These are phyloP conservation scores for Arthrobotrys sphaeroides DNA, from an alignment of 2,329 filamentous ascomycete species.

Conservation along the genomic window DNA sequence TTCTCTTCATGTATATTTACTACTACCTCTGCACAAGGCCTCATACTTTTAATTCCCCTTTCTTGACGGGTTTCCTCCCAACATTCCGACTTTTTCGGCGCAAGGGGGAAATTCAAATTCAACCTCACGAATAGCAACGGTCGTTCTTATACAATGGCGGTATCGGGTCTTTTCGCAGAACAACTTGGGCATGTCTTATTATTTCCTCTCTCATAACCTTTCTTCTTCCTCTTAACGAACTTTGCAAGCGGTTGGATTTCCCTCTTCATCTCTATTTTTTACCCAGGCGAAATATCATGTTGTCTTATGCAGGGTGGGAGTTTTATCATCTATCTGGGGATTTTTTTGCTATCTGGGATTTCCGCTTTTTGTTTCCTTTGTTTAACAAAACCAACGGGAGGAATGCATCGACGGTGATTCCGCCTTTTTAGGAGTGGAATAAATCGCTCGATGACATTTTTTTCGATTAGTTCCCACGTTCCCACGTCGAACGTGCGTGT, in stretches of 20 bases:
- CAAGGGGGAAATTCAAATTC: conserved; percentile 30
- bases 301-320: conserved; percentile 50
- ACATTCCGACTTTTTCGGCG: conserved; percentile 41
- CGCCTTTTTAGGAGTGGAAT: background rate
- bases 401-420: background rate
- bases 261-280: conserved; percentile 16
- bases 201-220: conserved; percentile 12
- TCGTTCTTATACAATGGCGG: conserved; percentile 43
- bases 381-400: background rate
- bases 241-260: conserved; percentile 42
- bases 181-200: conserved; percentile 24
- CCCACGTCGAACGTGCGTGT: conserved; percentile 15
- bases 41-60: conserved; percentile 31
- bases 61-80: background rate
- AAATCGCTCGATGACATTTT: conserved; percentile 10
- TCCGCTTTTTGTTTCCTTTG: background rate
- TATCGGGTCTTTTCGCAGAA: conserved; percentile 33
- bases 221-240: conserved; percentile 25
- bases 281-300: conserved; percentile 49
- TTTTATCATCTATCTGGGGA: conserved; percentile 27
- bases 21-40: conserved; percentile 44
- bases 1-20: conserved; percentile 51
- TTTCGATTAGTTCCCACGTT: conserved; percentile 34
- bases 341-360: conserved; percentile 30
- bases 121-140: conserved; percentile 43